phyloP scores from a whole-genome alignment of 192 early-diverging fungal genomes.

The Coemansia sp. region DNA sequence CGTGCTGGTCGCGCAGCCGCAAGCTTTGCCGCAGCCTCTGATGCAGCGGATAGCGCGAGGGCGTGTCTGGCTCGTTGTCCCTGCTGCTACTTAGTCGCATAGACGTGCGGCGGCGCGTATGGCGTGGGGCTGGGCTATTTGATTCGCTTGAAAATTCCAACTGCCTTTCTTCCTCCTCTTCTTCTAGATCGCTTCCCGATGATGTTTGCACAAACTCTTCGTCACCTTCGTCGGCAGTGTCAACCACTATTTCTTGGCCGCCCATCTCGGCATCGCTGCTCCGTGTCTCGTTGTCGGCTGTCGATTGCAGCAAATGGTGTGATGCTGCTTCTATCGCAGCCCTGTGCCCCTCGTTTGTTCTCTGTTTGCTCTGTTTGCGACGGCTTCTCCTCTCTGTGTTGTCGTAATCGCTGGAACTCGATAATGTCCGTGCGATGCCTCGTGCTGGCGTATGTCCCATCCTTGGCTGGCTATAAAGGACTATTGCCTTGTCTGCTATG shows the following conservation, averaged over 20 bases:
- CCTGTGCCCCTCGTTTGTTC: not conserved
- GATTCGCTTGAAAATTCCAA: not conserved
- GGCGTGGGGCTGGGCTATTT: not conserved
- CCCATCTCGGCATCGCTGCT: conserved; percentile 2
- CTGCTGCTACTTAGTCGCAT: not conserved
- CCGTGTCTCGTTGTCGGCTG: not conserved
- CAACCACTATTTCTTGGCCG: not conserved
- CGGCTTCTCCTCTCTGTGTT: not conserved
- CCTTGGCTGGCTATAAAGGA: too few relatives aligned
- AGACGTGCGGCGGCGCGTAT: not conserved
- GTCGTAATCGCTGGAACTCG: not conserved
- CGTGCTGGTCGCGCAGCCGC: not conserved
- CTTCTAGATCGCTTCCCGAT: conserved; percentile 9
- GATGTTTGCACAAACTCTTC: conserved; percentile 26
- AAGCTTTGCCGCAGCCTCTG: not conserved
- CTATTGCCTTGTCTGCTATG: too few relatives aligned
- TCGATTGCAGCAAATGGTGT: not conserved
- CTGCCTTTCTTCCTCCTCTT: conserved; percentile 5
- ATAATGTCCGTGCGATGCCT: not conserved
- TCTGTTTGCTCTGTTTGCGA: not conserved
- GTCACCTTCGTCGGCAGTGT: conserved; percentile 19
- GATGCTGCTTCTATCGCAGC: not conserved
- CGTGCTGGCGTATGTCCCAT: conserved; percentile 15
- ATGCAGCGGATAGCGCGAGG: not conserved
- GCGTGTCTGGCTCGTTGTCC: not conserved